Conservation (phyloP, 495 filamentous ascomycete species). For the Podospora conica region DNA sequence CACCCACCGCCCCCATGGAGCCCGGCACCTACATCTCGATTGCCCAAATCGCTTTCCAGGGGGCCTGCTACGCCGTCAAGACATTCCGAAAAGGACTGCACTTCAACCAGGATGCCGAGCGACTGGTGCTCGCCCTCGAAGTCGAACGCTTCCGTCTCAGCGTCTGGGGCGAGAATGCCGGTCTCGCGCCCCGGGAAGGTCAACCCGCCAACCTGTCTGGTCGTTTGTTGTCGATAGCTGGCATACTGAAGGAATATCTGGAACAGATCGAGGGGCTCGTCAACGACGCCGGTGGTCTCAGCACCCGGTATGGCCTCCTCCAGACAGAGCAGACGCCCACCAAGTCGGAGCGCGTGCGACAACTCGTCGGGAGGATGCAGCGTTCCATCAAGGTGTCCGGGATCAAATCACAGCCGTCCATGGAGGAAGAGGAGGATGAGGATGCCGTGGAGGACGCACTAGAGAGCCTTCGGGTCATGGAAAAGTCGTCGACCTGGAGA, state of each 20-base stretch:
- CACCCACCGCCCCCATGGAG: neutral
- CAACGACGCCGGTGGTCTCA: conserved; percentile 1
- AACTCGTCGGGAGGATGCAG: conserved; percentile 10
- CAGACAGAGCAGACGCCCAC: conserved; percentile 8
- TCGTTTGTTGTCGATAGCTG: neutral
- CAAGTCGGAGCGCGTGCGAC: conserved; percentile 4
- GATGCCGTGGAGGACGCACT: neutral
- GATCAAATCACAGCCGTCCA: neutral
- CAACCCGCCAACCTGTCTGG: neutral
- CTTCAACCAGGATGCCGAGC: conserved; percentile 6
- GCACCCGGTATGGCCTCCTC: conserved; percentile 6
- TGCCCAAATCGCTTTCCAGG: conserved; percentile 3
- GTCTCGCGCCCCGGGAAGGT: neutral
- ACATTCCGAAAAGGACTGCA: conserved; percentile 11
- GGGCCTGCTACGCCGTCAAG: conserved; percentile 4
- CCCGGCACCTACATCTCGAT: conserved; percentile 9
- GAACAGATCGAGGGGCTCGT: conserved; percentile 6
- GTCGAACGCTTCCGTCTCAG: conserved; percentile 11
- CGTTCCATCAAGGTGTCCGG: neutral
- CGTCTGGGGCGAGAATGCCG: conserved; percentile 11
- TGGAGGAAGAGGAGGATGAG: neutral
- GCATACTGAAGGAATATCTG: conserved; percentile 6
- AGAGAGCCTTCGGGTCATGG: neutral
- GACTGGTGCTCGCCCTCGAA: conserved; percentile 8
- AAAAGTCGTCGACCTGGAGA: neutral